Evolutionary conservation across 2,329 filamentous ascomycete genomes (phyloP), one percentile per base, ranked within the genome.

Genomic region (Amphichorda felina): DNA sequence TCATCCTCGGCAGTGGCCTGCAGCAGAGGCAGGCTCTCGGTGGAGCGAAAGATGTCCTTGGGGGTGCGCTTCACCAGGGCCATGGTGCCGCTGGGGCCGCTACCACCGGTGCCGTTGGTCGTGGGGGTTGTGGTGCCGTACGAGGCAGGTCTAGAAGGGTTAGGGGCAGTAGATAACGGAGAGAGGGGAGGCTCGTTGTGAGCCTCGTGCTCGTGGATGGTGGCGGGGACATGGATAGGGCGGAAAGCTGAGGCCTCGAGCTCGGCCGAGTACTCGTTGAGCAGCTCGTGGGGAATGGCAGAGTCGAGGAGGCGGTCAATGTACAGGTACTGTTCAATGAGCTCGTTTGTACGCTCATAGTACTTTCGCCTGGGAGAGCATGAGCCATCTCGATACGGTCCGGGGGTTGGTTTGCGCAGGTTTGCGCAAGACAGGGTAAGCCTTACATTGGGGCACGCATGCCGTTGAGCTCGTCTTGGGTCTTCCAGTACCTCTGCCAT

Each of bases 291-390:
- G 2, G 88, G 88, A n/a, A 94, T 73, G 21, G 85, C 88, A 8
- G 86, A 94, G 59, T 94, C 87, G 41, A 96, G 70, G 38, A 96
- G 66, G 35, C 81, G 75, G 59, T 95, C 89, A 47, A 95, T 94
- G 55, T 93, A 95, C 43, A 93, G 68, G 55, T 95, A 96, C 54
- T 94, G 82, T 55, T 91, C 83, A 40, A 96, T 77, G 30, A 95
- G 67, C 45, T 79, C 78, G 59, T 96, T 96, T 51, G 79, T 89
- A 30, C 84, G 76, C 63, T 93, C 80, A 51, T 96, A 94, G 61
- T 94, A 95, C 50, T 79, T 53, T 32, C 87, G 82, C 40, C 75
- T 80, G 43, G 7, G 28, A 30, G 26, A 14, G 31, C 10, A 38
- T 11, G 31, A 18, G 16, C 8, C n/a, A 22, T 22, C n/a, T 32